A percentile compares a stretch with the other conserved stretches of the same genome.
These are phyloP conservation scores for Pseudocercospora crystallina DNA, from an alignment of 2,329 filamentous ascomycete genomes.

Conservation along the genomic window DNA sequence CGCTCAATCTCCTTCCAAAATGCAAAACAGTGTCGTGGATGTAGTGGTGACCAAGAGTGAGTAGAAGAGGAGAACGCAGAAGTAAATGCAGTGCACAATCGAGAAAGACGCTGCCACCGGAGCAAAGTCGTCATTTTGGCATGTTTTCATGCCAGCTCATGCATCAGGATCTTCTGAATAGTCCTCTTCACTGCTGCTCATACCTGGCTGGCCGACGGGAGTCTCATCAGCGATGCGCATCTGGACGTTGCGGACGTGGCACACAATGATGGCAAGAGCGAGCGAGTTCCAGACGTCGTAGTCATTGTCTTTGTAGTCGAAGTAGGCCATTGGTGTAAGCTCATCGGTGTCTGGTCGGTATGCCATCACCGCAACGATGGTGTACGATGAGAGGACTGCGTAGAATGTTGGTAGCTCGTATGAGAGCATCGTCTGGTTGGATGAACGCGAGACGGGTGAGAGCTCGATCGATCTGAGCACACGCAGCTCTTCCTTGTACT, in stretches of 20 bases:
- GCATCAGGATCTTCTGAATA: conserved; percentile 21
- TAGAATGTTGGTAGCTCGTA: conserved; percentile 51
- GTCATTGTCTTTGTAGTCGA: conserved; percentile 53
- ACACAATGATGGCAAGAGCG: conserved; percentile 56
- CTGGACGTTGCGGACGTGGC: conserved; percentile 55
- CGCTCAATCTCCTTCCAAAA: no score
- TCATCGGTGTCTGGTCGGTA: conserved; percentile 44
- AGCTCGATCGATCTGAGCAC: conserved; percentile 30
- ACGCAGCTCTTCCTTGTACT: conserved; percentile 43
- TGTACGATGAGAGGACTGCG: conserved; percentile 55
- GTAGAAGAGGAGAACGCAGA: no score
- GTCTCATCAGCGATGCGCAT: conserved; percentile 43
- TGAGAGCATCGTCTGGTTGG: conserved; percentile 18
- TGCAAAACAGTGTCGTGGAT: no score
- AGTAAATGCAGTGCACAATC: not conserved
- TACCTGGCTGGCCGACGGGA: conserved; percentile 22
- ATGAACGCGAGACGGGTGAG: conserved; percentile 19
- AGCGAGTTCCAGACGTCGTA: conserved; percentile 63
- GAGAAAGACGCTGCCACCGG: no score
- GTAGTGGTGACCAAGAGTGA: no score
- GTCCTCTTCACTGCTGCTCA: not conserved
- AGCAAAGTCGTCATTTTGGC: not conserved
- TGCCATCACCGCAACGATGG: conserved; percentile 54
- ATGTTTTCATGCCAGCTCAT: conserved; percentile 3
- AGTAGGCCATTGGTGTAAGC: conserved; percentile 45